Evolutionary conservation across 2,329 filamentous ascomycete species (phyloP), one percentile per base, ranked within the genome.

Genomic region (Trichoderma simmonsii): DNA sequence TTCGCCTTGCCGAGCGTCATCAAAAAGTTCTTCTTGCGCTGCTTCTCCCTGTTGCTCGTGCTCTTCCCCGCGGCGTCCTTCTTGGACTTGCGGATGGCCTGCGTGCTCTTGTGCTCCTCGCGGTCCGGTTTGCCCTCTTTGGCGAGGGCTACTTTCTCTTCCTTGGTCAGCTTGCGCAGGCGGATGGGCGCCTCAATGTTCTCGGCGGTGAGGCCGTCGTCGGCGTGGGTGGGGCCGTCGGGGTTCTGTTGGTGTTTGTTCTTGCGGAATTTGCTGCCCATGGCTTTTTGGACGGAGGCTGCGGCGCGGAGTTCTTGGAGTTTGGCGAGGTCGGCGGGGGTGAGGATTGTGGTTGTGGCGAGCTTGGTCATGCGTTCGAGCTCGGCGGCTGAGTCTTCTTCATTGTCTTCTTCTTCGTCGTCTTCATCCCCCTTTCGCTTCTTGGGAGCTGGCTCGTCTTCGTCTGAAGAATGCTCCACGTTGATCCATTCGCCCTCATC

Each of bases 1-100:
- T 96, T 97, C 12, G 96, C 96, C 86, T 99, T 98, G 72, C 95
- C 93, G 73, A 99, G 84, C 51, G 95, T 98, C 96, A 99, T 99
- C 78, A 99, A 81, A 83, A 99, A 97, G 82, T 99, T 99, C 92
- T 99, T 99, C 88, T 93, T 94, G 76, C 95, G 87, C 56, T 93
- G 90, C 89, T 99, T 99, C 86, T 99, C 96, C 85, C 93, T 93
- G 84, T 99, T 99, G 75, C 95, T 98, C 48, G 94, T 95, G 80
- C 93, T 97, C 90, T 98, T 98, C 78, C 96, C 96, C 83, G 94
- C 89, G 2, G 90, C 87, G 77, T 91, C 90, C 88, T 97, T 97
- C 87, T 95, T 93, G 80, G 93, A 90, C 86, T 94, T 93, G 78
- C 93, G 88, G 79, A 93, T 91, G 18, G 94, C 94, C 75, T 93